Base-by-base conservation (phyloP, 345 rosid genomes). In the Clausena lansium region DNA sequence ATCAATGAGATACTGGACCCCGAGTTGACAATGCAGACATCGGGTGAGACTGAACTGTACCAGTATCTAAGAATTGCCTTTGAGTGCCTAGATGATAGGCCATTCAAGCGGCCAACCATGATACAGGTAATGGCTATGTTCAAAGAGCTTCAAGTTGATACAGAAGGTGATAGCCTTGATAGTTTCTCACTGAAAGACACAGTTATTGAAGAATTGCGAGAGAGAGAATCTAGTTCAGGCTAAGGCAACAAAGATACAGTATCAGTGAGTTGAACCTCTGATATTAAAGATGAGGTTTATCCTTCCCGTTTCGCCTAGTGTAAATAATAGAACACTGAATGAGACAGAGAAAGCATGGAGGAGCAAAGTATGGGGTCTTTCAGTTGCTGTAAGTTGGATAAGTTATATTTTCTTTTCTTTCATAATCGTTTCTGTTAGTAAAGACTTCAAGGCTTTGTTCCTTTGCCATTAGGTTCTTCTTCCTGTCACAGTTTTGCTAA, bases 81-180 rank as follows among this genome's bases (percentile, higher is more conserved):
- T 30, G 92, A 90, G 77, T 95, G 99, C 87, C 90, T 95, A 13
- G 99, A 95, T 35, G 99, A 95, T 74, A 86, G 96, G 88, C 96
- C 98, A 22, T 86, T 84, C 77, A 86, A 85, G 76, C 77, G 99
- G 41, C 99, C 99, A 4, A 95, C 98, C 35, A 95, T 95, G 98
- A 91, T 95, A 64, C 93, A 95, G 78, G 98, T 95, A 75, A 95
- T 95, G 99, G 88, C 98, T 0, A 93, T 89, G 99, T 95, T 93
- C 82, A 95, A 95, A 81, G 99, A 95, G 86, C 92, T 93, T 73
- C 93, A 89, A 78, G 93, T 83, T 45, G 97, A 95, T 77, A 83
- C 98, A 52, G 99, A 89, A 75, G 86, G 83, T 71, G 97, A 93
- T 67, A 86, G 89, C 67, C 87, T 90, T 32, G 95, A 92, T 67